Evolutionary conservation across 2,329 filamentous ascomycete species (phyloP), one percentile per base, ranked within the genome.

Genomic region (Colletotrichum euphorbiae): DNA sequence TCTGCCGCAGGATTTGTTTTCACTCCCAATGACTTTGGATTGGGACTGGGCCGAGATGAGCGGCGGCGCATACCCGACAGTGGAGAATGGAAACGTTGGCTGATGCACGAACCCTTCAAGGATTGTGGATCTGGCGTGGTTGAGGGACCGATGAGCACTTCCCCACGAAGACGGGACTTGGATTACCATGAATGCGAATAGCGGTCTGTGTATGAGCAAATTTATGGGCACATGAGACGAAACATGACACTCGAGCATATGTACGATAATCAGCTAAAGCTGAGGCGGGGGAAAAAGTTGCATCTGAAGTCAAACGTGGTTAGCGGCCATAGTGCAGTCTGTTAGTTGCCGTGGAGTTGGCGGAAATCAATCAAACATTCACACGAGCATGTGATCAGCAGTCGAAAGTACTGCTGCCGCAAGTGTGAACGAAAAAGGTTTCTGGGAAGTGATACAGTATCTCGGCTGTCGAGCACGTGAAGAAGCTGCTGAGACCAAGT

Each of bases 1-100:
- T 74, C 89, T 98, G 21, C 95, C 96, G 4, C 93, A 95, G 74
- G 96, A 98, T 79, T 80, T 98, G 28, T 99, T 96, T 89, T 92
- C 95, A 77, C 90, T 98, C 88, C 94, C 95, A 1, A 97, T 97
- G 90, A 97, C 93, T 3, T 85, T 98, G 21, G 95, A 98, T 76
- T 98, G 94, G 94, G 93, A 87, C 75, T 90, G 88, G 87, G 87
- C 88, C 1, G 88, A 90, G 77, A 89, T 90, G 83, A 89, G 86
- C 36, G 87, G 88, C n/a, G 88, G 87, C 9, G 83, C 84, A 2
- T 90, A 90, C 72, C 87, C 88, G 11, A 85, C 85, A 28, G 88
- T 90, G 45, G 88, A 90, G 74, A 90, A 90, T 70, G 88, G 88
- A 6, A 85, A 83, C 67, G 85, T 84, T 73, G 80, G 78, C 5